These are phyloP conservation scores for Emydomyces testavorans DNA, from an alignment of 2,329 filamentous ascomycete species.

Conservation along the genomic window DNA sequence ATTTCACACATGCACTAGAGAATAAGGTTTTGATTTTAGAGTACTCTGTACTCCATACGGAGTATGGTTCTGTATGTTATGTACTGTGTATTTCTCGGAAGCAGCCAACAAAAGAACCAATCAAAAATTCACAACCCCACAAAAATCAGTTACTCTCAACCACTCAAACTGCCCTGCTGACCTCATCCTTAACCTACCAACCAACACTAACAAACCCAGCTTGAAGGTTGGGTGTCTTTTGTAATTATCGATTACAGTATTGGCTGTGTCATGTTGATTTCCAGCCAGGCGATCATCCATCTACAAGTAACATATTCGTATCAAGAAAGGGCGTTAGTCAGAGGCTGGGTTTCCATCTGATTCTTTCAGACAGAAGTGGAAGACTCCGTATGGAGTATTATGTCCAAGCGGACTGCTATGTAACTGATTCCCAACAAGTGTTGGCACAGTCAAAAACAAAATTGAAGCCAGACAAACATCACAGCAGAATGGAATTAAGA, in stretches of 20 bases:
- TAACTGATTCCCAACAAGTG: too few species aligned
- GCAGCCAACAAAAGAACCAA: neutral
- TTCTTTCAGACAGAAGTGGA: neutral
- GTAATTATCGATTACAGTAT: slow-evolving; percentile 5
- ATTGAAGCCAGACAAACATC: too few species aligned
- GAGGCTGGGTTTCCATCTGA: neutral
- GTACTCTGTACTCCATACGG: neutral
- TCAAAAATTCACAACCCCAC: neutral
- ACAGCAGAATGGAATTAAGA: too few species aligned
- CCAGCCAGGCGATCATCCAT: slow-evolving; percentile 1
- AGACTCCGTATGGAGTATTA: too few species aligned
- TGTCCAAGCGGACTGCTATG: too few species aligned
- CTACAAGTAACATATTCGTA: slow-evolving; percentile 11
- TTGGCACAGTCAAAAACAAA: too few species aligned
- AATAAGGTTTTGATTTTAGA: too few species aligned
- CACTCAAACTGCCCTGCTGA: slow-evolving; percentile 8
- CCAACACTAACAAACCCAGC: neutral
- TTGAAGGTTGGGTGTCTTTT: neutral
- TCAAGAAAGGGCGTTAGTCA: neutral
- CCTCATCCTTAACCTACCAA: slow-evolving; percentile 6
- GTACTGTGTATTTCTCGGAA: too few species aligned
- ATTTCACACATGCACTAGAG: too few species aligned
- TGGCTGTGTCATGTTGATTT: neutral
- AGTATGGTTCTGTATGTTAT: too few species aligned
- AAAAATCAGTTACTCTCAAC: neutral